phyloP scores from a whole-genome alignment of 192 early-diverging fungal genomes.

The Phlyctochytrium arcticum region DNA sequence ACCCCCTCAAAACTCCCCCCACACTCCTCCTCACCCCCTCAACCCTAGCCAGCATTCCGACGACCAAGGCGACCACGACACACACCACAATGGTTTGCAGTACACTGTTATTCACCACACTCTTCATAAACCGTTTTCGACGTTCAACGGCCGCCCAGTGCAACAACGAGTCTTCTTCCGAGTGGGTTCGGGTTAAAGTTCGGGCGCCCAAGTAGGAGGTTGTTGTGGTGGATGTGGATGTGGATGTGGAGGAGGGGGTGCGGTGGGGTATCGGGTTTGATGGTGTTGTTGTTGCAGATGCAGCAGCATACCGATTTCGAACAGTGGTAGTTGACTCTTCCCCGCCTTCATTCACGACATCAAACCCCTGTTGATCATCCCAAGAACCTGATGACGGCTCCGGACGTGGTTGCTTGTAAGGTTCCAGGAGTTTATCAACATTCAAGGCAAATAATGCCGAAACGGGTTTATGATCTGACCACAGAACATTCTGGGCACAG shows the following conservation, averaged over 20 bases:
- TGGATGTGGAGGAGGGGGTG: too few species aligned
- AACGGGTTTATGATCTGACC: slow-evolving; percentile 38
- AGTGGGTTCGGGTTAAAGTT: too few species aligned
- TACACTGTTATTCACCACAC: not conserved
- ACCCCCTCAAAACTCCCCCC: not conserved
- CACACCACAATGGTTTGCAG: not conserved
- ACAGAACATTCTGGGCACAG: slow-evolving; percentile 13
- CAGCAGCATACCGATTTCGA: too few species aligned
- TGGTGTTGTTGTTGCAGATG: too few species aligned
- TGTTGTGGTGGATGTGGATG: too few species aligned
- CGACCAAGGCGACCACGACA: not conserved
- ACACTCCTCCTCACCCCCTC: not conserved
- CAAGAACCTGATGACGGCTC: not conserved
- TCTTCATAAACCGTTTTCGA: not conserved
- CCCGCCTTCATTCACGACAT: not conserved
- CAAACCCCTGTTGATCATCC: not conserved
- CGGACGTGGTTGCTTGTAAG: too few species aligned
- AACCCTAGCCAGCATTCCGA: not conserved
- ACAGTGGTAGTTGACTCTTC: too few species aligned
- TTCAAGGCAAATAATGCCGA: slow-evolving; percentile 22
- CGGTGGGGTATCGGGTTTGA: too few species aligned
- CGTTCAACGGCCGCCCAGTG: not conserved
- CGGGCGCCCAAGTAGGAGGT: too few species aligned
- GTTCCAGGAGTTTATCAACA: slow-evolving; percentile 5
- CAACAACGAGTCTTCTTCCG: not conserved